These are phyloP conservation scores for Pseudocercospora pini-densiflorae DNA, from an alignment of 2,329 filamentous ascomycete species.

Conservation along the genomic window DNA sequence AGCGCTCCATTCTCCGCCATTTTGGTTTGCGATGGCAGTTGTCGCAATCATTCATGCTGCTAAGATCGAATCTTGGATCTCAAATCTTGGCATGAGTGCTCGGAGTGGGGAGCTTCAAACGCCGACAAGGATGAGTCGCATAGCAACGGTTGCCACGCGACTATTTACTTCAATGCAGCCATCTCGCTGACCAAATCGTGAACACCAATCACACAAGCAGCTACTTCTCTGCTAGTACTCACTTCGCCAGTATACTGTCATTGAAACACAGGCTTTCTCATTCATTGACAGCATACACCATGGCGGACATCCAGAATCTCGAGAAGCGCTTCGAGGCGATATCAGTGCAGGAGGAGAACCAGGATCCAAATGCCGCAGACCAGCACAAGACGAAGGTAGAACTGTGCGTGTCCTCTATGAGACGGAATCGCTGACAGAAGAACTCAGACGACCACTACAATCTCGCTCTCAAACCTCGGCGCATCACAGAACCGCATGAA, in stretches of 20 bases:
- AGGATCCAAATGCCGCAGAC: slow-evolving; percentile 42
- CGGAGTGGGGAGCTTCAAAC: slow-evolving; percentile 3
- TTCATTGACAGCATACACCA: slow-evolving; percentile 30
- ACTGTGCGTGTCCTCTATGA: not conserved
- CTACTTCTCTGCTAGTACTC: not conserved
- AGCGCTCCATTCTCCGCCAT: slow-evolving; percentile 24
- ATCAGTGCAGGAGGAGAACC: slow-evolving; percentile 84
- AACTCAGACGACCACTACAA: slow-evolving; percentile 51
- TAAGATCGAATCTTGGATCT: not conserved
- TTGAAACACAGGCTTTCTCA: slow-evolving; percentile 17
- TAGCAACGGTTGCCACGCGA: slow-evolving; percentile 12
- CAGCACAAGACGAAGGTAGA: slow-evolving; percentile 79
- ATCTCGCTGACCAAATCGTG: not conserved
- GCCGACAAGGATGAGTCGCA: slow-evolving; percentile 13
- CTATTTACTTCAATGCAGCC: not conserved
- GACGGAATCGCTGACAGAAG: not conserved
- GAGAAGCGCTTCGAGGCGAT: slow-evolving; percentile 90
- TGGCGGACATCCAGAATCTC: slow-evolving; percentile 69
- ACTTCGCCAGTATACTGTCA: slow-evolving; percentile 5
- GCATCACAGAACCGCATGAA: slow-evolving; percentile 69
- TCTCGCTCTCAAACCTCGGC: slow-evolving; percentile 54
- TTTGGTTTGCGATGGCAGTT: not conserved
- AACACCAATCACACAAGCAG: slow-evolving; percentile 1
- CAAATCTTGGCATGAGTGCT: slow-evolving; percentile 3
- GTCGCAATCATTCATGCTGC: too few species aligned